phyloP scores from a whole-genome alignment of 192 early-diverging fungal genomes.

The Rhizophagus sp. region DNA sequence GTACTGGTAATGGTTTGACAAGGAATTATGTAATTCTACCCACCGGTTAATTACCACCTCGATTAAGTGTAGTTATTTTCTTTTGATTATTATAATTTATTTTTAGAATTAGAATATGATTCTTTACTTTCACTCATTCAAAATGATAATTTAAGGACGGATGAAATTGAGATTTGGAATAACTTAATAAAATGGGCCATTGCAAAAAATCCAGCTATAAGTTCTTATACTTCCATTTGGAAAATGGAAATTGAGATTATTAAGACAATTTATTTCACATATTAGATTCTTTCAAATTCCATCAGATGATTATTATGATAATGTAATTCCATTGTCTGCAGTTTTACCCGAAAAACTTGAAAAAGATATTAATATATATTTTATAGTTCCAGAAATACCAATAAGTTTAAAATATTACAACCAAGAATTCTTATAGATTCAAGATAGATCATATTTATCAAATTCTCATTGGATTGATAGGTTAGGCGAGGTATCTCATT shows the following conservation, averaged over 20 bases:
- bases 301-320: conserved; percentile 13
- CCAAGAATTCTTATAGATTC: conserved; percentile 13
- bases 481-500: neutral
- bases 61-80: no score
- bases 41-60: no score
- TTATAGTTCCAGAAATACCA: neutral
- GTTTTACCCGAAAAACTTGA: neutral
- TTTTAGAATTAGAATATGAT: neutral
- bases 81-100: neutral
- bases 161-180: conserved; percentile 14
- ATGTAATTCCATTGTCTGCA: conserved; percentile 1
- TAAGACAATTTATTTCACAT: neutral
- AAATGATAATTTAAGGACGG: conserved; percentile 16
- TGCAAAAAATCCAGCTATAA: neutral
- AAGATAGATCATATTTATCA: neutral
- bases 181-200: conserved; percentile 10
- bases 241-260: neutral
- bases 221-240: neutral
- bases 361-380: conserved; percentile 1
- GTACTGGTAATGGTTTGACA: no score
- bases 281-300: conserved; percentile 24
- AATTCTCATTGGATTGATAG: conserved; percentile 16
- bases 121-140: neutral
- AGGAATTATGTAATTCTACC: no score
- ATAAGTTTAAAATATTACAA: neutral